Conservation (phyloP, 169 alveolate species). For the Plasmodium fragile region DNA sequence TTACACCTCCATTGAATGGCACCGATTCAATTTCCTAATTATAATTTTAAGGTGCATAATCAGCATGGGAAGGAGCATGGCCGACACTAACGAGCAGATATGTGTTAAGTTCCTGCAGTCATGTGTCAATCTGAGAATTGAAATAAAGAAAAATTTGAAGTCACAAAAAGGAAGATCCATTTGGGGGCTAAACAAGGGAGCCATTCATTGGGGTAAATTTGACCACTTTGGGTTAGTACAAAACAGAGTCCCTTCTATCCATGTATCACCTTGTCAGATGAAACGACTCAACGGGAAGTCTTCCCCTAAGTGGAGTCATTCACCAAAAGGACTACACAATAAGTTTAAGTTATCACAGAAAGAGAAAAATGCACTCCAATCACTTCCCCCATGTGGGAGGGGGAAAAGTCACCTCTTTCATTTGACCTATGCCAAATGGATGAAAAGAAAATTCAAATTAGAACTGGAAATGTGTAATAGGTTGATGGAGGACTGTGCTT, state of each 20-base stretch:
- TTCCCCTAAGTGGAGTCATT: neutral
- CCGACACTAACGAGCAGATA: neutral
- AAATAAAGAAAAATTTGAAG: neutral
- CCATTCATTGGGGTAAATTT: neutral
- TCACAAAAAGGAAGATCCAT: neutral
- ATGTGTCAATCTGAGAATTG: constrained; percentile 12
- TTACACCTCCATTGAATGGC: constrained; percentile 1
- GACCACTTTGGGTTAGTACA: neutral
- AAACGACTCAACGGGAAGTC: neutral
- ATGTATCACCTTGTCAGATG: neutral
- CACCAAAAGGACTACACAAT: neutral
- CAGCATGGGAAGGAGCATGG: neutral
- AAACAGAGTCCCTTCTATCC: neutral
- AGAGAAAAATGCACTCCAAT: neutral
- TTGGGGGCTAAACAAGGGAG: neutral
- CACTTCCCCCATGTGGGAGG: neutral
- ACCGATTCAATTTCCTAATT: neutral
- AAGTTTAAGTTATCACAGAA: neutral
- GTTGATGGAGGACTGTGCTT: neutral
- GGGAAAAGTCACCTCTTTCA: neutral
- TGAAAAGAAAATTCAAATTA: neutral
- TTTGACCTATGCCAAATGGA: neutral
- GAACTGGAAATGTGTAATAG: neutral
- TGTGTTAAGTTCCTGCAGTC: neutral
- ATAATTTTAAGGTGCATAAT: constrained; percentile 5